Conservation (phyloP, 208 protist genomes). For the Trypanosoma mega region DNA sequence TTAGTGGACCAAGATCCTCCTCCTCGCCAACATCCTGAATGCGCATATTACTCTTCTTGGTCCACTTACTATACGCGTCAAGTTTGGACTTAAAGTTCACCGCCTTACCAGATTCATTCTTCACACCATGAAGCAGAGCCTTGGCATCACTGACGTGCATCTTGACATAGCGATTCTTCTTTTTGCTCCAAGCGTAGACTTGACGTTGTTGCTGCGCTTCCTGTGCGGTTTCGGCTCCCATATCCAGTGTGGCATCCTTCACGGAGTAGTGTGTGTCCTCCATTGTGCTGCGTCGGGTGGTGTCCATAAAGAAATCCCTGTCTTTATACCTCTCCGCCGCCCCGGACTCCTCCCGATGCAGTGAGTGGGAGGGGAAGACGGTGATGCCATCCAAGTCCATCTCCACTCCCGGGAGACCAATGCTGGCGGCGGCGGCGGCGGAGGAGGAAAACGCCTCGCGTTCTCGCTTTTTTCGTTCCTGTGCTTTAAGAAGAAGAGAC, state of each 20-base stretch:
- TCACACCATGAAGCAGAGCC: constrained; percentile 81
- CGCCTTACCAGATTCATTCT: constrained; percentile 91
- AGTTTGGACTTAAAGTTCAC: constrained; percentile 93
- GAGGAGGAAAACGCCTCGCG: no score
- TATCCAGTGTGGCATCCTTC: constrained; percentile 86
- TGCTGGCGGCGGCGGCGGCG: no score
- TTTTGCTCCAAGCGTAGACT: constrained; percentile 92
- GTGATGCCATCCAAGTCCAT: constrained; percentile 16
- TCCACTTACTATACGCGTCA: constrained; percentile 85
- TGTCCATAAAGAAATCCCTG: constrained; percentile 78
- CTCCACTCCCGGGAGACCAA: background rate
- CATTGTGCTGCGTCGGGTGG: constrained; percentile 54
- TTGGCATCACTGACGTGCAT: constrained; percentile 92
- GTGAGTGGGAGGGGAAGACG: constrained; percentile 13
- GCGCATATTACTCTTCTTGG: constrained; percentile 91
- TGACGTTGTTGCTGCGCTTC: constrained; percentile 82
- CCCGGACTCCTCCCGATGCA: constrained; percentile 22
- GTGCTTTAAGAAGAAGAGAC: constrained; percentile 70
- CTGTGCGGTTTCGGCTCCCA: constrained; percentile 80
- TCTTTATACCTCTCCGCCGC: constrained; percentile 69
- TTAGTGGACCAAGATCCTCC: constrained; percentile 80
- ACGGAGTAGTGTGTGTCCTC: constrained; percentile 87
- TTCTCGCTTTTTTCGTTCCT: constrained; percentile 78
- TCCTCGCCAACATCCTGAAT: constrained; percentile 91
- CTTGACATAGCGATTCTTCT: constrained; percentile 91